A percentile compares a stretch with the other conserved stretches of the same genome.
phyloP scores from a whole-genome alignment of 768 basidiomycete genomes.

The Leccinum fibrillosum region DNA sequence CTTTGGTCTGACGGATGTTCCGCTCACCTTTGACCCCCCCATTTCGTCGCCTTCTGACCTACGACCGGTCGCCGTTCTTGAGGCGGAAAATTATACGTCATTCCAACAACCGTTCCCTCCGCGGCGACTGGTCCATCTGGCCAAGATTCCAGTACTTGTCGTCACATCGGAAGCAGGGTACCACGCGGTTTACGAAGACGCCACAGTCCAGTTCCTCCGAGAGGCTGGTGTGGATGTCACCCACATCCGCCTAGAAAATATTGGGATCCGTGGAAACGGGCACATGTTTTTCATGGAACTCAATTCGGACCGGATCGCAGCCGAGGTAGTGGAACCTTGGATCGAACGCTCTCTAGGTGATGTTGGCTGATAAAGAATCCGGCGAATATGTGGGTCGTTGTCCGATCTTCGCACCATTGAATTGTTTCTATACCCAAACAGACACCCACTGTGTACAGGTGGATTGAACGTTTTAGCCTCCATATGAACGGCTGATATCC shows the following conservation, averaged over 20 bases:
- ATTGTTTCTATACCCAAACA: too few relatives aligned
- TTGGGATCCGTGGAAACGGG: slow-evolving; percentile 51
- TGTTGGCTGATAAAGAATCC: background rate
- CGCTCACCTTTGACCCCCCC: slow-evolving; percentile 42
- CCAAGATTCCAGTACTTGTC: slow-evolving; percentile 42
- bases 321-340: slow-evolving; percentile 40
- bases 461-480: background rate
- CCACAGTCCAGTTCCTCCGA: slow-evolving; percentile 40
- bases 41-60: slow-evolving; percentile 39
- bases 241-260: slow-evolving; percentile 37
- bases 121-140: slow-evolving; percentile 40
- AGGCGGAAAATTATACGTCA: slow-evolving; percentile 34
- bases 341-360: slow-evolving; percentile 19
- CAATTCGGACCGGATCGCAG: slow-evolving; percentile 43
- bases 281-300: slow-evolving; percentile 59
- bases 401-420: background rate
- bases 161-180: slow-evolving; percentile 51
- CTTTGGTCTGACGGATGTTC: slow-evolving; percentile 48
- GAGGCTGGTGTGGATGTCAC: slow-evolving; percentile 45
- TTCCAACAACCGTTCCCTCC: slow-evolving; percentile 43
- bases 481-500: background rate
- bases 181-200: slow-evolving; percentile 47
- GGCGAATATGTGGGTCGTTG: background rate
- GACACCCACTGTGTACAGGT: background rate
- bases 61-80: slow-evolving; percentile 22